phyloP scores from a whole-genome alignment of 2,329 filamentous ascomycete genomes.

The Trichoderma sp. region DNA sequence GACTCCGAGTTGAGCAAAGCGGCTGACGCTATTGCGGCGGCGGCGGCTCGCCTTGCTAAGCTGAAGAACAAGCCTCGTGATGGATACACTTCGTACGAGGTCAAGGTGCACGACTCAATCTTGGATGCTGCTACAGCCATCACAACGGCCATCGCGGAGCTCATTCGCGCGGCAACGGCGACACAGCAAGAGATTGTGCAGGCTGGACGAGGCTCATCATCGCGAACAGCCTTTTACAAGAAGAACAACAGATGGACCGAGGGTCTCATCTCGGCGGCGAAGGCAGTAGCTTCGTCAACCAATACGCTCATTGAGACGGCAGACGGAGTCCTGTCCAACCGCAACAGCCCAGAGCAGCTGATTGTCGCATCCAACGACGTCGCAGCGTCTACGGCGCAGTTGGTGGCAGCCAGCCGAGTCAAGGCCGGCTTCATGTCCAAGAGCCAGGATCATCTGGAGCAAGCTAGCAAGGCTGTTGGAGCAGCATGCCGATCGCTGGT shows the following conservation, averaged over 20 bases:
- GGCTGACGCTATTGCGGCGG: conserved; percentile 91
- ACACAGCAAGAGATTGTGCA: conserved; percentile 97
- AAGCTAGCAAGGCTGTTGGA: conserved; percentile 89
- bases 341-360: conserved; percentile 93
- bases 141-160: conserved; percentile 86
- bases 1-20: conserved; percentile 91
- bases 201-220: conserved; percentile 84
- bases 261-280: conserved; percentile 93
- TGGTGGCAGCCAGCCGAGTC: conserved; percentile 92
- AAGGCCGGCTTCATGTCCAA: conserved; percentile 99
- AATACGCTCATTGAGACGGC: conserved; percentile 98
- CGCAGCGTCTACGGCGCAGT: conserved; percentile 91
- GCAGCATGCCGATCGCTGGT: conserved; percentile 85
- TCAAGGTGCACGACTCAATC: conserved; percentile 94
- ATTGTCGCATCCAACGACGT: conserved; percentile 98
- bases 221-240: conserved; percentile 95
- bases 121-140: conserved; percentile 90
- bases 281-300: conserved; percentile 90
- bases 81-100: conserved; percentile 91
- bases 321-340: conserved; percentile 87
- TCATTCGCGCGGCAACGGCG: conserved; percentile 91
- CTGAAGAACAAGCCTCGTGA: conserved; percentile 96
- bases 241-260: conserved; percentile 99
- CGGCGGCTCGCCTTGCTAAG: conserved; percentile 84
- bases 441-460: conserved; percentile 88